phyloP scores from a whole-genome alignment of 352 stramenopile species.

The Pythium coloratum region DNA sequence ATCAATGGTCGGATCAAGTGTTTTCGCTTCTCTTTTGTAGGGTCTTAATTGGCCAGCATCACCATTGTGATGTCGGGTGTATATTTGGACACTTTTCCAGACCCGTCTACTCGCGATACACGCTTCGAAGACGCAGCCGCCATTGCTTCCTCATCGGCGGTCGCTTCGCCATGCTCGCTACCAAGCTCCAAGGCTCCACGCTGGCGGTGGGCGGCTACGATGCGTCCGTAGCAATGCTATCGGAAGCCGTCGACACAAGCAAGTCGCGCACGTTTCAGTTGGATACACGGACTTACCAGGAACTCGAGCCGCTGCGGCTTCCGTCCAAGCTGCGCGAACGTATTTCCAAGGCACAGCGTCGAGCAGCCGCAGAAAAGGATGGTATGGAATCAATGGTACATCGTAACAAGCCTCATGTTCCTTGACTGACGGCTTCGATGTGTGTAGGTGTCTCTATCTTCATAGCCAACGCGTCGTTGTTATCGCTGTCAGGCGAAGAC shows the following conservation, averaged over 20 bases:
- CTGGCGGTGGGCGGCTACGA: constrained; percentile 1
- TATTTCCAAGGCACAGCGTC: constrained; percentile 59
- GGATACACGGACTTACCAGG: constrained; percentile 60
- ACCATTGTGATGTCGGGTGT: background rate
- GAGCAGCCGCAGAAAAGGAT: constrained; percentile 67
- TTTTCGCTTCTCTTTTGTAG: no score
- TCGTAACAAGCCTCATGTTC: no score
- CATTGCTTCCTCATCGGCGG: background rate
- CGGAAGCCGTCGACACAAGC: background rate
- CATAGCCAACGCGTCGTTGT: constrained; percentile 16
- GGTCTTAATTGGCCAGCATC: no score
- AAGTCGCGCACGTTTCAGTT: constrained; percentile 30
- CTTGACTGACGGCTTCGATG: background rate
- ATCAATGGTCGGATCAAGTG: no score
- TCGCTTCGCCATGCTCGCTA: background rate
- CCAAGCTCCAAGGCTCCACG: background rate
- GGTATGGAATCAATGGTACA: constrained; percentile 23
- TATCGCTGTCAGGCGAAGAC: constrained; percentile 9
- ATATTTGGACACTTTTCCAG: background rate
- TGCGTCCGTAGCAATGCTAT: background rate
- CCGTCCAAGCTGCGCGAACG: constrained; percentile 63
- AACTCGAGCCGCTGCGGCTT: constrained; percentile 56
- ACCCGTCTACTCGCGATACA: background rate
- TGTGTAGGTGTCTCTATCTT: constrained; percentile 57
- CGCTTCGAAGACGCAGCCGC: background rate